phyloP scores from a whole-genome alignment of 2,329 filamentous ascomycete genomes.

The Aureobasidium lini region DNA sequence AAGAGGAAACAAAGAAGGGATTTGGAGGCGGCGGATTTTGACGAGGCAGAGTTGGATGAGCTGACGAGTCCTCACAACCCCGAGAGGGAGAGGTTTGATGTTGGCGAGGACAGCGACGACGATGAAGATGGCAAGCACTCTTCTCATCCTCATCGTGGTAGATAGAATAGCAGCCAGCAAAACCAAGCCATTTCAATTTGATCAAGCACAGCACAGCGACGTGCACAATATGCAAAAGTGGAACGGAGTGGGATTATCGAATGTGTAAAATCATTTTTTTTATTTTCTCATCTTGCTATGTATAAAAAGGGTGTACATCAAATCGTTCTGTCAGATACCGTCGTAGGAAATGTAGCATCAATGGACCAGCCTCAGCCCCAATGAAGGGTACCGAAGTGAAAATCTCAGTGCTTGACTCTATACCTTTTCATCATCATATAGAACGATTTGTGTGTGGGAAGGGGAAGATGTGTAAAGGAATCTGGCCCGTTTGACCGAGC shows the following conservation, averaged over 20 bases:
- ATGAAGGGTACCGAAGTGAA: constrained; percentile 37
- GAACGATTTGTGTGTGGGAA: constrained; percentile 35
- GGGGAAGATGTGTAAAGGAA: constrained; percentile 30
- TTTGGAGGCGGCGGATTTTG: constrained; percentile 55
- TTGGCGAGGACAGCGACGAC: constrained; percentile 13
- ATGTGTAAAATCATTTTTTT: neutral
- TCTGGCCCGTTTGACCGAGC: constrained; percentile 65
- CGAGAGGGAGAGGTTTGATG: constrained; percentile 21
- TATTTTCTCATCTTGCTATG: neutral
- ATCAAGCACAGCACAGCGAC: neutral
- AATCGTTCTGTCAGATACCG: constrained; percentile 27
- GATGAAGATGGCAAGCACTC: neutral
- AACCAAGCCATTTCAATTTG: neutral
- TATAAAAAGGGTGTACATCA: neutral
- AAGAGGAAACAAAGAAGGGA: constrained; percentile 38
- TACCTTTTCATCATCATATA: constrained; percentile 85
- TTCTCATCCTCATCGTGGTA: neutral
- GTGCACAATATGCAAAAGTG: neutral
- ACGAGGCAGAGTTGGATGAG: constrained; percentile 54
- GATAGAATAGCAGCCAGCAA: neutral
- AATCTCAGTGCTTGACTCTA: constrained; percentile 98
- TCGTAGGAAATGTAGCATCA: constrained; percentile 29
- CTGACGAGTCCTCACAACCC: constrained; percentile 31
- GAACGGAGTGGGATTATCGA: neutral
- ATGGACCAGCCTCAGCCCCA: constrained; percentile 31